Evolutionary conservation across 2,329 filamentous ascomycete species (phyloP), one percentile per base, ranked within the genome.

Genomic region (Aspergillus sp.): DNA sequence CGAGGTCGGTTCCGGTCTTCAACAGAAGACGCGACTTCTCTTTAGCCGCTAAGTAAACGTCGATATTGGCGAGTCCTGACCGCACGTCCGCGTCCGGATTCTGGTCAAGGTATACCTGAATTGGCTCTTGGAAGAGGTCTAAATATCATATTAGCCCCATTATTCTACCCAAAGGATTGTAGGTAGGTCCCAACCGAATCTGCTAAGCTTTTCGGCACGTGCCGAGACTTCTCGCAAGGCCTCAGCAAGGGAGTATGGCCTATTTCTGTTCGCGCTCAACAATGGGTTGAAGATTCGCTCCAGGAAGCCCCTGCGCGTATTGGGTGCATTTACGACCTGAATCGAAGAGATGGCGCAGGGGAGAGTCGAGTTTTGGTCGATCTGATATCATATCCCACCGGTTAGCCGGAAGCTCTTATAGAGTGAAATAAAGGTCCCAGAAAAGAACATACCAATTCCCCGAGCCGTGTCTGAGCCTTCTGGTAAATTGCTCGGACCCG

Each of bases 1-100:
- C 93, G 41, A 95, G 79, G 64, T 97, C 91, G 7, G 93, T 97
- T 50, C 93, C 93, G 0, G 90, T 95, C 74, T 95, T 95, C 61
- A 97, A 80, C 50, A 90, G 83, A 62, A 97, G 82, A 35, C 86
- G 84, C 27, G 88, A 85, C 56, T 88, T 84, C 70, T 98, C 91
- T 51, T 79, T 78, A 19, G 87, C 86, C 46, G 82, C 82, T 48
- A 96, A 78, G 60, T 85, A 86, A 46, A 96, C 80, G 55, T 91
- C 86, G 57, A 97, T 72, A 64, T 95, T 89, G 47, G 83, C 89
- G 27, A 64, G 46, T 20, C 57, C 58, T 2, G 85, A 82, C 2
- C 83, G 83, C 7, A 84, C 81, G 5, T 83, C 81, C 0, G 86
- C 78, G 52, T 88, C 81, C 41, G 82, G 79, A 9, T 89, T 83